Percentiles rank a stretch among this genome's conserved stretches.
phyloP scores from a whole-genome alignment of 768 basidiomycete genomes.

The Tulasnella sp. region DNA sequence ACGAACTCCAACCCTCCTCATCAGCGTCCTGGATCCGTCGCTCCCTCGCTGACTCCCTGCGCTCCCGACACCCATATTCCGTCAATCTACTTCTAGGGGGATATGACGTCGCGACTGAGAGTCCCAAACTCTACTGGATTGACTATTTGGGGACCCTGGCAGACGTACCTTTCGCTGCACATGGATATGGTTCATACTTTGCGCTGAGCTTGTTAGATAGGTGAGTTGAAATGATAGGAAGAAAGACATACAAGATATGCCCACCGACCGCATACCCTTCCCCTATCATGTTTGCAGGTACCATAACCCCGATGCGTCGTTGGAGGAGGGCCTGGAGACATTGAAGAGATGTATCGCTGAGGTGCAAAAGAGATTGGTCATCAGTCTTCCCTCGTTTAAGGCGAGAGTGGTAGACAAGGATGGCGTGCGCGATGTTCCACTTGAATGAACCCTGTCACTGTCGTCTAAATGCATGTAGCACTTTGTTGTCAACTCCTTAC shows the following conservation, averaged over 20 bases:
- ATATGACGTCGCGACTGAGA: conserved; percentile 61
- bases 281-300: conserved; percentile 43
- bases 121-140: conserved; percentile 85
- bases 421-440: conserved; percentile 68
- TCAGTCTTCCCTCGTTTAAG: conserved; percentile 72
- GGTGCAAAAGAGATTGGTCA: conserved; percentile 71
- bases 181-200: conserved; percentile 93
- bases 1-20: conserved; percentile 78
- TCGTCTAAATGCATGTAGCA: no score
- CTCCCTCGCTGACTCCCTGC: conserved; percentile 76
- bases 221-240: conserved; percentile 34
- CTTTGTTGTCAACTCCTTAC: no score
- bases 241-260: no score
- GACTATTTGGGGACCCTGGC: conserved; percentile 90
- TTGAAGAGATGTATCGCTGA: conserved; percentile 82
- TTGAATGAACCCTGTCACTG: no score
- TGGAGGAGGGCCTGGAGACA: conserved; percentile 78
- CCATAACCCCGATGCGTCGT: conserved; percentile 74
- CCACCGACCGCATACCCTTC: no score
- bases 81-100: conserved; percentile 93
- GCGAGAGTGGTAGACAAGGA: conserved; percentile 90
- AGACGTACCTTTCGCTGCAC: conserved; percentile 84
- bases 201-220: conserved; percentile 84
- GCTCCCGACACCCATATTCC: conserved; percentile 76
- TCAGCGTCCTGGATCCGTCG: conserved; percentile 95